These are phyloP conservation scores for Vickermania ingenoplastis DNA, from an alignment of 208 protist species.

Conservation along the genomic window DNA sequence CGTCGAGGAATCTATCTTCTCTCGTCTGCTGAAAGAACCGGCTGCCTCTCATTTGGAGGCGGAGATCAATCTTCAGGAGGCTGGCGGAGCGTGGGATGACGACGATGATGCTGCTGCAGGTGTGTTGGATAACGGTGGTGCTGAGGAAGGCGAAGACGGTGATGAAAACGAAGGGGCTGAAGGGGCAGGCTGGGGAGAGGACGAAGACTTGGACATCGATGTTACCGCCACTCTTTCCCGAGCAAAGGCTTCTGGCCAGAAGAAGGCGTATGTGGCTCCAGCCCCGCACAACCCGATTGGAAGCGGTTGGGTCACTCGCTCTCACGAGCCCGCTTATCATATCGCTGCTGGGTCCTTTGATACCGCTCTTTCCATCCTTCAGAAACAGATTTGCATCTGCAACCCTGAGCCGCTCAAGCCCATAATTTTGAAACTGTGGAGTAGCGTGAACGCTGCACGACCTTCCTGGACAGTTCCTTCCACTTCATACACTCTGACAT, in stretches of 20 bases:
- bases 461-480: slow-evolving; percentile 29
- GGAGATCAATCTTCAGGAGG: slow-evolving; percentile 19
- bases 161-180: slow-evolving; percentile 1
- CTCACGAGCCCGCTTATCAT: slow-evolving; percentile 86
- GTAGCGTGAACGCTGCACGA: slow-evolving; percentile 47
- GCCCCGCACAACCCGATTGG: slow-evolving; percentile 38
- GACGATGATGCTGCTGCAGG: slow-evolving; percentile 29
- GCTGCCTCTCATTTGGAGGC: slow-evolving; percentile 24
- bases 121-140: too few relatives aligned
- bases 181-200: slow-evolving; percentile 47
- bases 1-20: slow-evolving; percentile 67
- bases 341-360: slow-evolving; percentile 93
- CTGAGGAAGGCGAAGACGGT: slow-evolving; percentile 12
- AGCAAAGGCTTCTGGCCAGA: background rate
- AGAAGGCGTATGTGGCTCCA: slow-evolving; percentile 29
- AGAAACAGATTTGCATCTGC: slow-evolving; percentile 85
- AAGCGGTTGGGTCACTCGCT: slow-evolving; percentile 81
- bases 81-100: slow-evolving; percentile 37
- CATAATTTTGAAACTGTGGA: slow-evolving; percentile 84
- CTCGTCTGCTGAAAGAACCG: slow-evolving; percentile 59
- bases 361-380: slow-evolving; percentile 84
- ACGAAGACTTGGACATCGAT: slow-evolving; percentile 74
- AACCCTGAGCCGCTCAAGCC: slow-evolving; percentile 85
- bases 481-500: background rate
- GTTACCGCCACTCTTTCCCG: slow-evolving; percentile 15